Base-by-base conservation (phyloP, 257 asterid species). In the Paulownia fortunei region DNA sequence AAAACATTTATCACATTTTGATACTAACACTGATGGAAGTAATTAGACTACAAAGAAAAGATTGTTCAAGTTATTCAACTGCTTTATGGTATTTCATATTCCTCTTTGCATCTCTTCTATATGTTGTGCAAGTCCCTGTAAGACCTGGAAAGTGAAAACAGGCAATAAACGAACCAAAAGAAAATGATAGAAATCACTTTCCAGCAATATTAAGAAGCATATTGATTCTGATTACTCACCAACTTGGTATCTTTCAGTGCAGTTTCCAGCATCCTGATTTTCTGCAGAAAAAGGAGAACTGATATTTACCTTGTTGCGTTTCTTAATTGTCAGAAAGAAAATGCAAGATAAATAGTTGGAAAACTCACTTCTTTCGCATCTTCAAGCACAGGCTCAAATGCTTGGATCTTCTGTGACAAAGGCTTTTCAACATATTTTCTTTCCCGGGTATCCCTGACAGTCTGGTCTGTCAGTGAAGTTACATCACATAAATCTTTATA, bases 221-320 rank as follows among this genome's bases (percentile, higher is more conserved):
- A 9, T 11, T 21, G 19, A 15, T 61, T 55, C 36, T 62, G 11
- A 55, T 21, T 12, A 84, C 88, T 86, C 69, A 90, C 97, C 92
- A 64, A 58, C 78, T 88, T 91, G n/a, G 90, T 84, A n/a, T 88
- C 92, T 60, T 75, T 83, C 32, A 92, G 78, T 55, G 90, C 92
- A 60, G 61, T 85, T 84, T 86, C 97, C 83, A 92, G 24, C 72
- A 74, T 84, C 73, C 78, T 81, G 49, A 92, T 84, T 89, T 92
- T 91, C 95, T 92, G 88, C 26, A 34, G 27, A 18, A 64, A 26
- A 39, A 24, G 1, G n/a, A n/a, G n/a, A 5, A 44, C 12, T 3
- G n/a, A 49, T 6, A 27, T 63, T 74, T 6, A 74, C 19, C 1
- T 52, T n/a, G n/a, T n/a, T n/a, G n/a, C n/a, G n/a, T n/a, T n/a